phyloP scores from a whole-genome alignment of 2,329 filamentous ascomycete genomes.

The Metarhizium anisopliae region DNA sequence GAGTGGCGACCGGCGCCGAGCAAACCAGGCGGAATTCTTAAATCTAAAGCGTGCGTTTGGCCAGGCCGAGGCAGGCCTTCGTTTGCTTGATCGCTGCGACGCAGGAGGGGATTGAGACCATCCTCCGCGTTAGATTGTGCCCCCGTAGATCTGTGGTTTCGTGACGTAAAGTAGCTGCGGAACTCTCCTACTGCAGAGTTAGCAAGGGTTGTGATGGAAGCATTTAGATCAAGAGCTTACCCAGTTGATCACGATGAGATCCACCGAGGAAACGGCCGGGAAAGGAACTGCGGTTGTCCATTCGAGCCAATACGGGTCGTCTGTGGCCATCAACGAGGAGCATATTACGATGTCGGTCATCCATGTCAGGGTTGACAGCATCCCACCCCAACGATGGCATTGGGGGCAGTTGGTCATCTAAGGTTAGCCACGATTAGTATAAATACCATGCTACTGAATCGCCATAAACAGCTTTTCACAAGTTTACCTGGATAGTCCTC shows the following conservation, averaged over 20 bases:
- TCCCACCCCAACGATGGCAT: slow-evolving; percentile 50
- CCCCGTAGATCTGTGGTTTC: slow-evolving; percentile 44
- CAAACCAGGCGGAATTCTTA: slow-evolving; percentile 38
- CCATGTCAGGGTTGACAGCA: slow-evolving; percentile 41
- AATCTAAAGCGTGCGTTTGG: slow-evolving; percentile 44
- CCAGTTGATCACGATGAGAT: slow-evolving; percentile 43
- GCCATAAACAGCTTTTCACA: neutral
- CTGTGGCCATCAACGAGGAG: slow-evolving; percentile 39
- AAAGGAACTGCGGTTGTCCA: slow-evolving; percentile 47
- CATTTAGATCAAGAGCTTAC: slow-evolving; percentile 22
- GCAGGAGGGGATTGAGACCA: slow-evolving; percentile 77
- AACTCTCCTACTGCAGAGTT: slow-evolving; percentile 28
- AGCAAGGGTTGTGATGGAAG: neutral
- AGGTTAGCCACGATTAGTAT: neutral
- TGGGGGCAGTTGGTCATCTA: slow-evolving; percentile 19
- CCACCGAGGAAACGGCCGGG: slow-evolving; percentile 45
- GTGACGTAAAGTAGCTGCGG: slow-evolving; percentile 34
- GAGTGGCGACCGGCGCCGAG: slow-evolving; percentile 29
- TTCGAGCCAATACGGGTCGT: slow-evolving; percentile 23
- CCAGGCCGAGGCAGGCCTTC: slow-evolving; percentile 40
- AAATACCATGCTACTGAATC: neutral
- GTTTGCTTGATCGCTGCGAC: slow-evolving; percentile 42
- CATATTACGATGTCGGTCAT: slow-evolving; percentile 37
- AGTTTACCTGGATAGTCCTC: slow-evolving; percentile 48
- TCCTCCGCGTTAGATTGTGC: slow-evolving; percentile 60